Base-by-base conservation (phyloP, 2,329 filamentous ascomycete genomes). In the Chalaropsis thielavioides region DNA sequence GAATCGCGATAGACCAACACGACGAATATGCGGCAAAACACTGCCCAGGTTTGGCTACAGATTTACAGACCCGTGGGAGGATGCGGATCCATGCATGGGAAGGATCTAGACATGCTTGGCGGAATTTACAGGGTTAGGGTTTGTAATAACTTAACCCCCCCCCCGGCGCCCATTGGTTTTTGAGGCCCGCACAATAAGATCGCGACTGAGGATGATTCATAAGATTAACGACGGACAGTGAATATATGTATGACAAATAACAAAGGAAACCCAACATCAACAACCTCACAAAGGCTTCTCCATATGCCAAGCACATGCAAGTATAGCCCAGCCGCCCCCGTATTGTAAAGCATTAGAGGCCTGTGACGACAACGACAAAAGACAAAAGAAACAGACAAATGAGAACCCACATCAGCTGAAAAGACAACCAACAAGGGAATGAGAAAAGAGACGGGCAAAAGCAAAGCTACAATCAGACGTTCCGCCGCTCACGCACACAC, bases 321-420 rank as follows among this genome's bases (percentile, higher is more conserved):
- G n/a, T n/a, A n/a, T n/a, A n/a, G n/a, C n/a, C n/a, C n/a, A n/a
- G n/a, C n/a, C n/a, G n/a, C n/a, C n/a, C n/a, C n/a, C n/a, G n/a
- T 31, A 6, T 31, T 31, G 31, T 31, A n/a, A 51, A 10, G 15
- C 19, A 24, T 15, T 51, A 19, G 8, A 58, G 10, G 31, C 2
- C 0, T 17, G 54, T 19, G 22, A 22, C 7, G 31, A 7, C 15
- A 11, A 56, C 51, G 31, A 35, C 22, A 64, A 6, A 40, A 13
- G 46, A 24, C 11, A n/a, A 49, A 15, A 27, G 44, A 60, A 64
- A 35, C 19, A 46, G 43, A 51, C 24, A 64, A 64, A 61, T 27
- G 56, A 64, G 31, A 64, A 10, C 8, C 27, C 27, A 19, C 13
- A 35, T 8, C 13, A 38, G 43, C 27, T 17, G 31, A 58, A 3